phyloP scores from a whole-genome alignment of 306 rosid genomes.

The Fragaria vesca region DNA sequence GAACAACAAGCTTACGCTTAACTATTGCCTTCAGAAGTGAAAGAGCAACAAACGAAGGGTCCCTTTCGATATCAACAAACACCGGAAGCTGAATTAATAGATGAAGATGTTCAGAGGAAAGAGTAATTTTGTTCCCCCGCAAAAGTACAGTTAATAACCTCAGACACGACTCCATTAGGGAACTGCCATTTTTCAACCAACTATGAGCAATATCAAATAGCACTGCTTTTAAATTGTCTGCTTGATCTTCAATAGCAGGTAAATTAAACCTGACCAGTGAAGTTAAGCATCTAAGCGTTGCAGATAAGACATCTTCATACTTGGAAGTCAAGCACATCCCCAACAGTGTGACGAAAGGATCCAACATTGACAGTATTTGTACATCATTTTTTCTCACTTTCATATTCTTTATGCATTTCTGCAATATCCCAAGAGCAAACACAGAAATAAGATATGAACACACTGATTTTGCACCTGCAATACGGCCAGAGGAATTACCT shows the following conservation, averaged over 20 bases:
- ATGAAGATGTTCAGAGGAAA: constrained; percentile 66
- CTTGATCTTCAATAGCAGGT: constrained; percentile 70
- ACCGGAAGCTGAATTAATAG: constrained; percentile 70
- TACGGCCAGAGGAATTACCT: constrained; percentile 38
- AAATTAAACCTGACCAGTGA: constrained; percentile 66
- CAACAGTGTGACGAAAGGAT: constrained; percentile 71
- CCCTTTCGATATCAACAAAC: constrained; percentile 70
- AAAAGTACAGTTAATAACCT: constrained; percentile 68
- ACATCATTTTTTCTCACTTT: constrained; percentile 45
- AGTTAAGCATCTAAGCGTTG: constrained; percentile 75
- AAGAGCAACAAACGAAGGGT: constrained; percentile 72
- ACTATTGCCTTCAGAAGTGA: constrained; percentile 82
- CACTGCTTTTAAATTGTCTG: constrained; percentile 63
- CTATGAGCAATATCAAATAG: constrained; percentile 69
- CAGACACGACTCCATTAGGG: constrained; percentile 79
- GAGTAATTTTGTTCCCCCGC: constrained; percentile 63
- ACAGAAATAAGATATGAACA: constrained; percentile 76
- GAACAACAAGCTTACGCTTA: constrained; percentile 64
- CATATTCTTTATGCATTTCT: constrained; percentile 59
- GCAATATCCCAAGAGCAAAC: constrained; percentile 76
- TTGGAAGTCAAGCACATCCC: constrained; percentile 63
- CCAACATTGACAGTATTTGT: constrained; percentile 53
- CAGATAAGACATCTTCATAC: constrained; percentile 83
- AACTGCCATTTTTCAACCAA: constrained; percentile 55
- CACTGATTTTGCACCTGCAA: constrained; percentile 47